phyloP scores from a whole-genome alignment of 2,329 filamentous ascomycete species.

The Fusarium tuaranense region DNA sequence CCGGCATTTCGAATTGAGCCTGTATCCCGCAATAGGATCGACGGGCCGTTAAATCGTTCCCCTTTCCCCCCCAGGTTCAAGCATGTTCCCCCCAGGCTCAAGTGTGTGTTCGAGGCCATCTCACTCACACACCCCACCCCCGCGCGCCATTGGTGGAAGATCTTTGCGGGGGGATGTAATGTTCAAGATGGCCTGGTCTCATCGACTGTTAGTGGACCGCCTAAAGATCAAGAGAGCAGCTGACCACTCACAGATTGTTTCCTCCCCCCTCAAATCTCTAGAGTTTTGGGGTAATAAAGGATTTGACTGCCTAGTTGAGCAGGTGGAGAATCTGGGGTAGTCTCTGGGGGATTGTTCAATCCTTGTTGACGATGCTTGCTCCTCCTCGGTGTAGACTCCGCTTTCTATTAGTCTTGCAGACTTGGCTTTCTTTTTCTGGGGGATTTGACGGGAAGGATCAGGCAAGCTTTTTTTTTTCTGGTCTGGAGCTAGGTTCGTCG shows the following conservation, averaged over 20 bases:
- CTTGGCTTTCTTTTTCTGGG: background rate
- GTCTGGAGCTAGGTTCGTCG: background rate
- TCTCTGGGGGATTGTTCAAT: conserved; percentile 19
- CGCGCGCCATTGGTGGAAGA: conserved; percentile 42
- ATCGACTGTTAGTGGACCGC: conserved; percentile 38
- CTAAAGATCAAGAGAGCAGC: conserved; percentile 27
- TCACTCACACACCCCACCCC: background rate
- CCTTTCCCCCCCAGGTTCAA: background rate
- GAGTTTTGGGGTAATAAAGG: conserved; percentile 18
- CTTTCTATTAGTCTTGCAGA: background rate
- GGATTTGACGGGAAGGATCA: background rate
- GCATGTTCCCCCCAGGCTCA: background rate
- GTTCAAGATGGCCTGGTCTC: conserved; percentile 7
- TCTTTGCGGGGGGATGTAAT: conserved; percentile 17
- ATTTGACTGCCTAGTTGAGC: conserved; percentile 3
- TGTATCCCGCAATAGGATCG: conserved; percentile 34
- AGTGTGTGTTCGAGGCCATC: conserved; percentile 2
- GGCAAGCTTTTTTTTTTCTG: background rate
- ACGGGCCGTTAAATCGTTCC: conserved; percentile 34
- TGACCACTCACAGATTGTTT: conserved; percentile 26
- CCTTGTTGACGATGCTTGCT: background rate
- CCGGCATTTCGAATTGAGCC: background rate
- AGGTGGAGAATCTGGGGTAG: conserved; percentile 42
- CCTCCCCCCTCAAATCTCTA: conserved; percentile 20
- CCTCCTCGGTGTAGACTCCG: conserved; percentile 9